Evolutionary conservation across 2,329 filamentous ascomycete genomes (phyloP).

Genomic region (Nannizziopsis barbatae): DNA sequence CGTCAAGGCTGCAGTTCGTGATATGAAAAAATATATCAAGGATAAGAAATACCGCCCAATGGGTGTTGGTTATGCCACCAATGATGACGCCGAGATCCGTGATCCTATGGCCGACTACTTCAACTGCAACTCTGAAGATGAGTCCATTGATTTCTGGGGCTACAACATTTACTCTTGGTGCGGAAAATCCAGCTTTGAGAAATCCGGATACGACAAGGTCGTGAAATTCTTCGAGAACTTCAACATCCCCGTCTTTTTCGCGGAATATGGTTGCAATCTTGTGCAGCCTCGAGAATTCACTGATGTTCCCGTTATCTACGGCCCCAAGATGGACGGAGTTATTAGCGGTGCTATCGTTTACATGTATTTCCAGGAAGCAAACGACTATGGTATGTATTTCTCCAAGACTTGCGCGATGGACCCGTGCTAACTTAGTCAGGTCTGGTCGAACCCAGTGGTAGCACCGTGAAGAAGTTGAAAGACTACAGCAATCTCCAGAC

Average conservation of each 20-base stretch:
- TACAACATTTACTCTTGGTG: constrained; percentile 99
- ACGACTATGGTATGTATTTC: constrained; percentile 62
- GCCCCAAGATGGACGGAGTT: constrained; percentile 66
- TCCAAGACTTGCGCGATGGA: neutral
- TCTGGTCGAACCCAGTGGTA: constrained; percentile 51
- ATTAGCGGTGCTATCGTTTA: constrained; percentile 97
- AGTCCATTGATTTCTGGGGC: constrained; percentile 90
- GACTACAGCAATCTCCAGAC: constrained; percentile 65
- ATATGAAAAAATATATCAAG: constrained; percentile 91
- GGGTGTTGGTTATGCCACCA: constrained; percentile 90
- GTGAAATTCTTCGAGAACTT: constrained; percentile 80
- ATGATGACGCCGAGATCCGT: constrained; percentile 78
- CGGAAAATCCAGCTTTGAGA: constrained; percentile 63
- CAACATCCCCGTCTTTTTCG: constrained; percentile 93
- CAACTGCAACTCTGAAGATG: constrained; percentile 57
- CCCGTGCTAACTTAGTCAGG: constrained; percentile 17
- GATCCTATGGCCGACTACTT: constrained; percentile 80
- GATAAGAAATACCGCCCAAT: constrained; percentile 62
- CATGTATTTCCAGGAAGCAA: constrained; percentile 91
- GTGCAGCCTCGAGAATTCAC: constrained; percentile 63
- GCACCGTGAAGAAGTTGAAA: constrained; percentile 52
- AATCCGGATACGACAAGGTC: constrained; percentile 71
- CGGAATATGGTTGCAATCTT: constrained; percentile 92
- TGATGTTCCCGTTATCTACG: constrained; percentile 74
- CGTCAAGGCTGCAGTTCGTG: constrained; percentile 94